These are phyloP conservation scores for Chalciporus sphaerocephalus DNA, from an alignment of 768 basidiomycete species.

Conservation along the genomic window DNA sequence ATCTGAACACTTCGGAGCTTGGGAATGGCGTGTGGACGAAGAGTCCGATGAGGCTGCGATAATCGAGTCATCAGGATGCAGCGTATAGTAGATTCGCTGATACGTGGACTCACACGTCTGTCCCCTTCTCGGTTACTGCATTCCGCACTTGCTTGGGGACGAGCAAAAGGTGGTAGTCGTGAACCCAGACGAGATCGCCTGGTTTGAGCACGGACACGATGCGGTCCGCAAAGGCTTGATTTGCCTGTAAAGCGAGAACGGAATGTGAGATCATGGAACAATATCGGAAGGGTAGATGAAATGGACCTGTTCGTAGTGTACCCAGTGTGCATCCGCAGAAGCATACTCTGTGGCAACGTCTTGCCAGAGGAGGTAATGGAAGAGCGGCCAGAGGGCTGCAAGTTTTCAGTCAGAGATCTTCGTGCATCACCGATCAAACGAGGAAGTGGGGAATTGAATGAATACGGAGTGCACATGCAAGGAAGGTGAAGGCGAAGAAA, in stretches of 20 bases:
- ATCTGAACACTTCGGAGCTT: conserved; percentile 92
- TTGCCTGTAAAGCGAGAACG: conserved; percentile 51
- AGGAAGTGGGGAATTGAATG: neutral
- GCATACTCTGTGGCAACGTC: conserved; percentile 89
- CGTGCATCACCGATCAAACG: neutral
- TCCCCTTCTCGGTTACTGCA: conserved; percentile 39
- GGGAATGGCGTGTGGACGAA: conserved; percentile 99
- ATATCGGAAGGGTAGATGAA: neutral
- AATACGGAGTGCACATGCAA: too few species aligned
- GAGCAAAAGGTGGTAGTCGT: conserved; percentile 94
- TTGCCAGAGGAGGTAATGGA: conserved; percentile 98
- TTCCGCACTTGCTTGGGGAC: conserved; percentile 82
- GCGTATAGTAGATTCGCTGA: neutral
- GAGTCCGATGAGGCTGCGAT: conserved; percentile 61
- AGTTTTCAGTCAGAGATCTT: neutral
- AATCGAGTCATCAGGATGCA: neutral
- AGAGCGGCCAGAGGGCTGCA: conserved; percentile 90
- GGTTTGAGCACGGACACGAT: conserved; percentile 75
- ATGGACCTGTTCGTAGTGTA: conserved; percentile 28
- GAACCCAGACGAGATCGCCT: conserved; percentile 92
- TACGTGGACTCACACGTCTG: conserved; percentile 20
- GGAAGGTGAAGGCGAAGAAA: neutral
- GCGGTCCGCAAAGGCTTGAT: conserved; percentile 72
- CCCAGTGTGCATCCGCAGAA: conserved; percentile 78
- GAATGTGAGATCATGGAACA: neutral